Evolutionary conservation across 192 early-diverging fungal genomes (phyloP), one percentile per base, ranked within the genome.

Genomic region (Cetraspora pellucida): DNA sequence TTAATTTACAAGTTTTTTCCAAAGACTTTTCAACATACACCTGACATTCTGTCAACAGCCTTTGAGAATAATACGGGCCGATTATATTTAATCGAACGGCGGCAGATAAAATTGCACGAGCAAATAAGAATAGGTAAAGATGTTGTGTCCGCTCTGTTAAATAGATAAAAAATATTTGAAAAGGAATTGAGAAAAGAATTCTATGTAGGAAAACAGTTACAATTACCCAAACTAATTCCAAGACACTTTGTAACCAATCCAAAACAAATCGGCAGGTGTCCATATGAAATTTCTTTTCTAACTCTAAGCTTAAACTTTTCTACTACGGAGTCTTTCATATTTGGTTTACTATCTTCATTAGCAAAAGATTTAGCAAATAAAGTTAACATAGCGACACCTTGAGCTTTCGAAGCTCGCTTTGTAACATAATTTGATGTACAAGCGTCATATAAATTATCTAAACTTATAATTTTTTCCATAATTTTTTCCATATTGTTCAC

Each of bases 41-140:
- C 45, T 90, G 84, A 27, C 89, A 87, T 55, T 89, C 81, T 66
- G 90, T 82, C 75, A 95, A 83, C 27, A 93, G 81, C 46, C 87
- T 82, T 76, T 98, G 96, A 7, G 93, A 94, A 64, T 91, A 87
- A 79, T 96, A 95, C 8, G 96, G 96, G 1, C 96, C 96, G 55
- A 95, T 85, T 10, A 97, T 84, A 77, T 95, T 96, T 37, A 98
- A 84, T 13, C 96, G 87, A 27, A 98, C 91, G 8, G 94, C 95
- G 0, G 95, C 90, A 1, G 94, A 96, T 59, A 96, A 86, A 10
- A 95, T 80, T n/a, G 93, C 87, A 13, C 96, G 90, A n/a, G 91
- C 88, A 85, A 94, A 94, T 45, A 95, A 82, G 81, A 94, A 97
- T 64, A 98, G 73, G 74, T 89, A 92, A 46, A 97, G 84, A 74